Conservation (phyloP, 1,284 basidiomycete species). For the Dichomitus squalens region DNA sequence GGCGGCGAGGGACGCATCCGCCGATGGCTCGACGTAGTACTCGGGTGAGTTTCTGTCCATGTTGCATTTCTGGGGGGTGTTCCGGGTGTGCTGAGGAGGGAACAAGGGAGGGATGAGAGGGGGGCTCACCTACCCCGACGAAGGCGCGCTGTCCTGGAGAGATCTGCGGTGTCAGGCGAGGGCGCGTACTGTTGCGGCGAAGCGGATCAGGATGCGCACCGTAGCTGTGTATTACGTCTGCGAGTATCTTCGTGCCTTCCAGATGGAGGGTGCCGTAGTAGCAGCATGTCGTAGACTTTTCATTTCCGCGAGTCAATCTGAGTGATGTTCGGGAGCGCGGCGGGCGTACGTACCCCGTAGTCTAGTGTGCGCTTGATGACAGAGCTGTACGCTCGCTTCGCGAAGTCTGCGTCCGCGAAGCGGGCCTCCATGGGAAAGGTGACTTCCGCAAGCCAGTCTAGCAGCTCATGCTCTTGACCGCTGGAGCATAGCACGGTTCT, state of each 20-base stretch:
- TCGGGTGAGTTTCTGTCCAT: constrained; percentile 83
- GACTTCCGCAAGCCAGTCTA: constrained; percentile 87
- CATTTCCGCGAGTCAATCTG: constrained; percentile 1
- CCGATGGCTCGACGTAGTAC: constrained; percentile 74
- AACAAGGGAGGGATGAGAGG: neutral
- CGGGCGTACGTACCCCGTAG: constrained; percentile 61
- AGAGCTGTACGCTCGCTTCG: constrained; percentile 67
- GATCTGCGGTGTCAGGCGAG: neutral
- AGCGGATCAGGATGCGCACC: constrained; percentile 45
- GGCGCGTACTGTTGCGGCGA: neutral
- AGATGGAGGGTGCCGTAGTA: constrained; percentile 90
- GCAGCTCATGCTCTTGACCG: constrained; percentile 81
- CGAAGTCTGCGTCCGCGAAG: constrained; percentile 77
- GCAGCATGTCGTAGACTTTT: constrained; percentile 89
- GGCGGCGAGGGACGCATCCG: constrained; percentile 55
- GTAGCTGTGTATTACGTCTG: constrained; percentile 67
- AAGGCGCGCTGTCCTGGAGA: constrained; percentile 82
- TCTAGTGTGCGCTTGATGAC: constrained; percentile 80
- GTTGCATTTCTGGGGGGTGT: constrained; percentile 78
- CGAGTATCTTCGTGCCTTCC: constrained; percentile 81
- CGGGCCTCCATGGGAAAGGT: constrained; percentile 91
- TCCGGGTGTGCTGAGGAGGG: neutral
- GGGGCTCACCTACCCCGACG: constrained; percentile 61
- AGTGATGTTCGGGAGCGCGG: neutral
- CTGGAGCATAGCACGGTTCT: constrained; percentile 37